A percentile compares a stretch with the other conserved stretches of the same genome.
Evolutionary conservation across 306 rosid species (phyloP).

Genomic region (Albizia julibrissin): DNA sequence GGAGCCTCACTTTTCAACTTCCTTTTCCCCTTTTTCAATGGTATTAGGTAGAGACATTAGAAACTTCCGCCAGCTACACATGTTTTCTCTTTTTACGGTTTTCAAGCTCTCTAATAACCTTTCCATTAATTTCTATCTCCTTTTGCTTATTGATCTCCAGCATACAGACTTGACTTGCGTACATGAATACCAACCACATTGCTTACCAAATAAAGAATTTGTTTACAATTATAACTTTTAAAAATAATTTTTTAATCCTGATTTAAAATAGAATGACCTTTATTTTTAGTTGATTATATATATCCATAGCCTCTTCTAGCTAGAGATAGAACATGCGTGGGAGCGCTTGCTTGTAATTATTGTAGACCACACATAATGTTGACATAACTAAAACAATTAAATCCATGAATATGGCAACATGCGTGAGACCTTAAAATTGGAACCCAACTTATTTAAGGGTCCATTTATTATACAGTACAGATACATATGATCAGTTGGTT

Average conservation of each 20-base stretch:
- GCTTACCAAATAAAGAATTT: too few species aligned
- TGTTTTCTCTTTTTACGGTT: slow-evolving; percentile 9
- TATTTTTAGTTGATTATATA: background rate
- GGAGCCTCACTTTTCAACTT: slow-evolving; percentile 19
- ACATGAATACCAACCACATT: background rate
- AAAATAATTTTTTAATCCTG: too few species aligned
- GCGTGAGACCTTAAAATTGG: background rate
- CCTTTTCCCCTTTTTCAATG: slow-evolving; percentile 31
- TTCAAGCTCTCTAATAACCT: background rate
- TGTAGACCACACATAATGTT: background rate
- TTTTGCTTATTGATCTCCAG: slow-evolving; percentile 21
- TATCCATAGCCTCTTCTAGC: background rate
- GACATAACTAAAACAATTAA: background rate
- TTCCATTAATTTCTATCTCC: background rate
- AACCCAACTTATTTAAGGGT: background rate
- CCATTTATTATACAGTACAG: background rate
- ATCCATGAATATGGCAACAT: background rate
- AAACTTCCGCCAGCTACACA: slow-evolving; percentile 30
- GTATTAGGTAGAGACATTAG: slow-evolving; percentile 38
- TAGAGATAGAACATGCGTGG: background rate
- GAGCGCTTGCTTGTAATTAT: background rate
- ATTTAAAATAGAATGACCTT: background rate
- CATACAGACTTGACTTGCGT: slow-evolving; percentile 18
- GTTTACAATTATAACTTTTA: too few species aligned
- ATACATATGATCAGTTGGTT: background rate